Evolutionary conservation across 1,284 basidiomycete species (phyloP).

Genomic region (Rhodofomes roseus): DNA sequence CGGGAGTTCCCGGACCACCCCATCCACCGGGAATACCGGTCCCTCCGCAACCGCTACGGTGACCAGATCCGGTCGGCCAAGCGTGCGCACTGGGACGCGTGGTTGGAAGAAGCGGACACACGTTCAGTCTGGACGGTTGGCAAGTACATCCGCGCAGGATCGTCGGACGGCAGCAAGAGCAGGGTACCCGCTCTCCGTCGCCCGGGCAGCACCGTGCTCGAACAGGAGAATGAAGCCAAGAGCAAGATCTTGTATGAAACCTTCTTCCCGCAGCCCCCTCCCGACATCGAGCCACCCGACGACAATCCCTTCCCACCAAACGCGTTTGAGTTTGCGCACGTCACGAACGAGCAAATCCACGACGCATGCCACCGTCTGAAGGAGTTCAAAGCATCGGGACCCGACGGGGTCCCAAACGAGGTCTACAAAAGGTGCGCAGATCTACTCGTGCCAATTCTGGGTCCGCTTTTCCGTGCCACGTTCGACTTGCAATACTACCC

Average conservation of each 20-base stretch:
- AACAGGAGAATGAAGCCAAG: conserved; percentile 25
- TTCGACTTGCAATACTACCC: conserved; percentile 27
- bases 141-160: conserved; percentile 23
- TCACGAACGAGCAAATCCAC: conserved; percentile 22
- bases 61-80: conserved; percentile 30
- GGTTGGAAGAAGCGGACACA: conserved; percentile 25
- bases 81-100: conserved; percentile 32
- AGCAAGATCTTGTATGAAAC: too few species aligned
- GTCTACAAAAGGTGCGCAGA: conserved; percentile 26
- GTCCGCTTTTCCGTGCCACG: conserved; percentile 27
- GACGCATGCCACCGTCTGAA: conserved; percentile 10
- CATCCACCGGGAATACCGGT: conserved; percentile 18
- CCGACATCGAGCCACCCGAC: conserved; percentile 7
- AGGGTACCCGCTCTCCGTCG: conserved; percentile 28
- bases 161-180: conserved; percentile 28
- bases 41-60: conserved; percentile 23
- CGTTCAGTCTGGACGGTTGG: conserved; percentile 31
- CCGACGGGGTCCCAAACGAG: conserved; percentile 19
- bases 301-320: conserved; percentile 16
- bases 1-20: conserved; percentile 29
- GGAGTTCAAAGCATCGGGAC: conserved; percentile 34
- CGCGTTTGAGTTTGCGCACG: conserved; percentile 14
- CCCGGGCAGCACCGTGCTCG: background rate
- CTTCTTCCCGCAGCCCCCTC: conserved; percentile 25
- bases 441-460: conserved; percentile 24